These are phyloP conservation scores for Mycena belliarum DNA, from an alignment of 768 basidiomycete species.

Conservation along the genomic window DNA sequence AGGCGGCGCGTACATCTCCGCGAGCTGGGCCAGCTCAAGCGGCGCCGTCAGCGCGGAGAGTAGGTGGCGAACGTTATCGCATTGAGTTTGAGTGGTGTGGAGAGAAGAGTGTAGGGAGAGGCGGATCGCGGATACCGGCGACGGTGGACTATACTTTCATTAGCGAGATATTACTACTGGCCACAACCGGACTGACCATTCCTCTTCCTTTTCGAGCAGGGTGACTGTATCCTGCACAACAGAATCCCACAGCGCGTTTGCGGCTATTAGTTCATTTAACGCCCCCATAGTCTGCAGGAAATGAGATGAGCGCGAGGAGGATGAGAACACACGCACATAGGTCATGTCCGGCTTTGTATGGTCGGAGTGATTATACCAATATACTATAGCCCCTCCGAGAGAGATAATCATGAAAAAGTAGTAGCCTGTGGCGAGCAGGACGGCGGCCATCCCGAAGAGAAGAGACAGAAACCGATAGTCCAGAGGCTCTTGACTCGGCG, in stretches of 20 bases:
- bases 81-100: conserved; percentile 75
- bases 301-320: conserved; percentile 7
- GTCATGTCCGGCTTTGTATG: conserved; percentile 51
- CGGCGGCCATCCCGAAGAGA: conserved; percentile 37
- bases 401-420: conserved; percentile 41
- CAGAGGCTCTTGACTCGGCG: conserved; percentile 35
- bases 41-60: conserved; percentile 76
- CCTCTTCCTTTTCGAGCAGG: conserved; percentile 70
- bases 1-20: conserved; percentile 88
- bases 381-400: conserved; percentile 39
- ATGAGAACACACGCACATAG: conserved; percentile 42
- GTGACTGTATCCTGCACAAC: conserved; percentile 68
- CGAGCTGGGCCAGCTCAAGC: conserved; percentile 69
- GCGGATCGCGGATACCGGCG: conserved; percentile 60
- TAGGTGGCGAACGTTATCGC: conserved; percentile 79
- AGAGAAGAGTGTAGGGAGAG: conserved; percentile 73
- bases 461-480: conserved; percentile 41
- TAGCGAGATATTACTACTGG: conserved; percentile 8
- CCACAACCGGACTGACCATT: conserved; percentile 43
- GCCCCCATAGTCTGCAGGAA: conserved; percentile 59
- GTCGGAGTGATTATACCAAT: conserved; percentile 34
- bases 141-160: conserved; percentile 41
- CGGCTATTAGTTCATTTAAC: conserved; percentile 65
- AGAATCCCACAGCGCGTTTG: conserved; percentile 74
- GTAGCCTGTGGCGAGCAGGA: conserved; percentile 46